These are phyloP conservation scores for Tolypocladium sp. DNA, from an alignment of 2,329 filamentous ascomycete genomes.

Conservation along the genomic window DNA sequence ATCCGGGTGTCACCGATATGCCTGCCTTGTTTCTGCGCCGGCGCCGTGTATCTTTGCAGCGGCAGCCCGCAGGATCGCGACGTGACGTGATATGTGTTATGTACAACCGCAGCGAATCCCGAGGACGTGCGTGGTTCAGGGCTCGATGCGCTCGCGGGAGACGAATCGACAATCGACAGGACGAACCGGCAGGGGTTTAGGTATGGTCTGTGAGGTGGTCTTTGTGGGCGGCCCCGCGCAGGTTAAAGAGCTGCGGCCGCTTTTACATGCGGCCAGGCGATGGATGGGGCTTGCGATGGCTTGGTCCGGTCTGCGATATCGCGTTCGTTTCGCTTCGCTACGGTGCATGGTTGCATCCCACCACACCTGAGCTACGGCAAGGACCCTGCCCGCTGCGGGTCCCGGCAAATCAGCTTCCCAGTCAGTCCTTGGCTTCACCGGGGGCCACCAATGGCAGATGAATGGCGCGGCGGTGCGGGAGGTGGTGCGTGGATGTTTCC, in stretches of 20 bases:
- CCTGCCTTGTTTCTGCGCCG: not conserved
- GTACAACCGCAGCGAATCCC: not conserved
- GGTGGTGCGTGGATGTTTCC: not conserved
- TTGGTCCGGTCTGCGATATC: not conserved
- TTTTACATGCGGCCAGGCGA: not conserved
- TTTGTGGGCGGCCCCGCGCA: not conserved
- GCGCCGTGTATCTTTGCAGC: not conserved
- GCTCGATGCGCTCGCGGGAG: not conserved
- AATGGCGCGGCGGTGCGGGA: not conserved
- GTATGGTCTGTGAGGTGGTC: not conserved
- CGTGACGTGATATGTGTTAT: not conserved
- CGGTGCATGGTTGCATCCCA: not conserved
- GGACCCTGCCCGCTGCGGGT: not conserved
- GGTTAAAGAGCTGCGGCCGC: not conserved
- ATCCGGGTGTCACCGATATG: not conserved
- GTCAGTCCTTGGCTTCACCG: not conserved
- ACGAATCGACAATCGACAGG: not conserved
- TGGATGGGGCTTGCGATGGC: not conserved
- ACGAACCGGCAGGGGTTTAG: not conserved
- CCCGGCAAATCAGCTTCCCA: not conserved
- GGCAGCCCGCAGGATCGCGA: not conserved
- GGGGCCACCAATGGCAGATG: not conserved
- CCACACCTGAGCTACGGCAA: not conserved
- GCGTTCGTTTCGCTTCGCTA: not conserved
- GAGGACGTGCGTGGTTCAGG: not conserved